Base-by-base conservation (phyloP, 2,329 filamentous ascomycete genomes). In the Penicillium olsonii region DNA sequence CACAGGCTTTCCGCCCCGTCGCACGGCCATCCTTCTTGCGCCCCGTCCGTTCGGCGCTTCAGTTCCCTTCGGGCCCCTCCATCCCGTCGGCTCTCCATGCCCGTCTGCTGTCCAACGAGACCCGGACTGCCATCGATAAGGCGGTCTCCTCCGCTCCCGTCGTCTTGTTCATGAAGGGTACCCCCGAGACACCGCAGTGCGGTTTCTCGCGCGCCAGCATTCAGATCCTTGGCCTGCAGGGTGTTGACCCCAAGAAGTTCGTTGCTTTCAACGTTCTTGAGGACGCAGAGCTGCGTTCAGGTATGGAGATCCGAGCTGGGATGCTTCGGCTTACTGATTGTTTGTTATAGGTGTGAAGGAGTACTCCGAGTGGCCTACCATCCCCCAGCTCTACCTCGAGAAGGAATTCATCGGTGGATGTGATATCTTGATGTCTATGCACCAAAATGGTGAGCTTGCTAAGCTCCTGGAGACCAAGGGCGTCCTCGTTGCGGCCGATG, bases 161-260 rank as follows among this genome's bases (percentile, higher is more conserved):
- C 0, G 94, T 99, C 1, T 81, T 99, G 49, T 99, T 99, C 80
- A 99, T 99, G 94, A 99, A 99, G 79, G 94, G 94, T 52, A 97
- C 94, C 1, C 94, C 94, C 50, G 92, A 96, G 76, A 90, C 84
- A 53, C 94, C 94, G 17, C 92, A 96, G 73, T 99, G 94, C 75
- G 94, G 94, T 38, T 99, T 96, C 80, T 97, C 92, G 51, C 84
- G 92, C 63, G 92, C 92, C 46, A 90, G 84, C 69, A 95, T 99
- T 69, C 92, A 97, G 79, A 92, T 99, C 64, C 80, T 99, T 56
- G 90, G 92, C 50, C 75, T 96, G 65, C 92, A 99, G 76, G 94
- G 94, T 57, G 91, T 99, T 54, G 89, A 97, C 75, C 94, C 94
- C 14, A 81, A 82, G 58, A 97, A 97, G 77, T 99, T 99, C 69